phyloP scores from a whole-genome alignment of 1,139 yeast species.

The Sugiyamaella neomexicana region DNA sequence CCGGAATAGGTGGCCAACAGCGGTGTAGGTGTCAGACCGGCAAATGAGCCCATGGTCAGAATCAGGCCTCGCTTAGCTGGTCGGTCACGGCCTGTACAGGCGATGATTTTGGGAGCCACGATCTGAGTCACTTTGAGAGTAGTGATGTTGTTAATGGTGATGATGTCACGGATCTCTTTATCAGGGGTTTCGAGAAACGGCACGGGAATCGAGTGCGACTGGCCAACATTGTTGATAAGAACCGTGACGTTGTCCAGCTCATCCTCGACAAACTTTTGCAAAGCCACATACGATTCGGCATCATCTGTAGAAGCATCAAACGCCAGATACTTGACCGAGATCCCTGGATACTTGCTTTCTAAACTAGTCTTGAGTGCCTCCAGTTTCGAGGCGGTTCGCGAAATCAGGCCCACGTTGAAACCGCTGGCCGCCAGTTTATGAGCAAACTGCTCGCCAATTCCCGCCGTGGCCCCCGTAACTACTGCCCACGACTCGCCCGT shows the following conservation, averaged over 20 bases:
- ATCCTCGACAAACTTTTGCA: constrained; percentile 51
- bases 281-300: constrained; percentile 53
- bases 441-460: constrained; percentile 92
- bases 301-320: constrained; percentile 71
- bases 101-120: constrained; percentile 61
- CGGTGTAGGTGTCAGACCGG: constrained; percentile 92
- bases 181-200: constrained; percentile 81
- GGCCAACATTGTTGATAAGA: constrained; percentile 90
- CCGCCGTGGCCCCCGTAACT: constrained; percentile 96
- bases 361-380: constrained; percentile 67
- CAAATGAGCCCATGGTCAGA: constrained; percentile 95
- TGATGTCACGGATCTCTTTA: constrained; percentile 71
- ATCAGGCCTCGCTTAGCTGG: constrained; percentile 65
- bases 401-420: constrained; percentile 76
- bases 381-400: constrained; percentile 80
- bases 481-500: constrained; percentile 68
- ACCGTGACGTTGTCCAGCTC: constrained; percentile 58
- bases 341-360: constrained; percentile 52
- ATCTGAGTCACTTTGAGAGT: constrained; percentile 81
- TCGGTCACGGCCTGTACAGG: constrained; percentile 27
- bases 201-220: constrained; percentile 91
- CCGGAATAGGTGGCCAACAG: constrained; percentile 92
- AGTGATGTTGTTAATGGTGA: constrained; percentile 81
- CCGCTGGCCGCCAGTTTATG: constrained; percentile 82
- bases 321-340: constrained; percentile 66